Evolutionary conservation across 2,329 filamentous ascomycete species (phyloP).

Genomic region (Hortaea werneckii): DNA sequence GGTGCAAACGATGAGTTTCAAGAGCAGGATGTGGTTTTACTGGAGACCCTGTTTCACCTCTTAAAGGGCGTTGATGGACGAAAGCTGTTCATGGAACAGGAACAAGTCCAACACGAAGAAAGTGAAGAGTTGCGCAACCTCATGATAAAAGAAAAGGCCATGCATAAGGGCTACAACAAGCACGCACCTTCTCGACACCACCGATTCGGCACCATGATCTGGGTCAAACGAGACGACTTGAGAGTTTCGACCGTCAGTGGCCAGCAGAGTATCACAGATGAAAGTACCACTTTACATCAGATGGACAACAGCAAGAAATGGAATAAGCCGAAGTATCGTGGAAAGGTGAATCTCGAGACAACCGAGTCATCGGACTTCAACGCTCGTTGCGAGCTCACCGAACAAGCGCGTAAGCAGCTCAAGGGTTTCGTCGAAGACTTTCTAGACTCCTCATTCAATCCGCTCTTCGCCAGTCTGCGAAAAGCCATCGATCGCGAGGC

Average conservation of each 20-base stretch:
- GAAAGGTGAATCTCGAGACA: slow-evolving; percentile 31
- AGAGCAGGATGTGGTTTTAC: slow-evolving; percentile 74
- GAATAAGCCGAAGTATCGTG: slow-evolving; percentile 60
- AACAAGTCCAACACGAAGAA: slow-evolving; percentile 57
- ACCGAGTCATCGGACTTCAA: slow-evolving; percentile 62
- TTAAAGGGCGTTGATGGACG: slow-evolving; percentile 79
- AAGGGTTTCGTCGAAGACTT: slow-evolving; percentile 84
- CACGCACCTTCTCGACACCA: slow-evolving; percentile 80
- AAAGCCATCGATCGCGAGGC: slow-evolving; percentile 86
- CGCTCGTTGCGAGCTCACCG: slow-evolving; percentile 57
- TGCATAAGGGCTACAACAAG: slow-evolving; percentile 66
- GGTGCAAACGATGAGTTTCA: slow-evolving; percentile 92
- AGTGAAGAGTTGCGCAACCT: slow-evolving; percentile 63
- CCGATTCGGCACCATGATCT: slow-evolving; percentile 93
- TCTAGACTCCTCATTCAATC: slow-evolving; percentile 90
- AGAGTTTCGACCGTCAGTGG: slow-evolving; percentile 81
- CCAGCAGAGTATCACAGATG: slow-evolving; percentile 70
- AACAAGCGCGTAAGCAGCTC: slow-evolving; percentile 64
- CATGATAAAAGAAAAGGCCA: slow-evolving; percentile 73
- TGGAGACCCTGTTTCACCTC: slow-evolving; percentile 87
- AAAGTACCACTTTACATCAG: slow-evolving; percentile 64
- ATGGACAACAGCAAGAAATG: slow-evolving; percentile 89
- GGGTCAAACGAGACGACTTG: slow-evolving; percentile 79
- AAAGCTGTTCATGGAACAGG: slow-evolving; percentile 75
- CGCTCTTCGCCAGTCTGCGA: slow-evolving; percentile 68